Evolutionary conservation across 176 grass and related monocot genomes (phyloP).

Genomic region (Aegilops longissima): DNA sequence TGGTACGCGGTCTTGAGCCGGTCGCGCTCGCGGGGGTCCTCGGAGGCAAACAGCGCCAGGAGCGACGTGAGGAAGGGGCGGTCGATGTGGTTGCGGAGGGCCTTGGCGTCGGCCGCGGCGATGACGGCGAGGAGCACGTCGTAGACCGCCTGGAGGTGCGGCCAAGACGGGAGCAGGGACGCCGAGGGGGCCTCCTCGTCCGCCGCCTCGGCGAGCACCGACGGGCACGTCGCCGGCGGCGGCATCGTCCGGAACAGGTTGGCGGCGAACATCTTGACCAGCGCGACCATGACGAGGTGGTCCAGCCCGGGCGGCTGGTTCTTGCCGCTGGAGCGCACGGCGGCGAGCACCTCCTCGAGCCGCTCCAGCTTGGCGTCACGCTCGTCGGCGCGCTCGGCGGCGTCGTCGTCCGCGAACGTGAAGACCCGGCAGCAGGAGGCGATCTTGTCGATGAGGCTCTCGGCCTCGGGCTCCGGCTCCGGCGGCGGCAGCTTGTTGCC

Average conservation of each 20-base stretch:
- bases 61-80: constrained; percentile 57
- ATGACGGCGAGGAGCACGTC: constrained; percentile 60
- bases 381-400: constrained; percentile 14
- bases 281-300: constrained; percentile 47
- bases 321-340: constrained; percentile 26
- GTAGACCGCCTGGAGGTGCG: constrained; percentile 61
- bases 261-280: constrained; percentile 55
- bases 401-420: constrained; percentile 42
- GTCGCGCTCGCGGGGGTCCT: constrained; percentile 80
- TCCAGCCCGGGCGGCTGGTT: constrained; percentile 33
- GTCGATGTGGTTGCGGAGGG: constrained; percentile 59
- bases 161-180: constrained; percentile 54
- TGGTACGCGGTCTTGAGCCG: constrained; percentile 74
- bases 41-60: constrained; percentile 59
- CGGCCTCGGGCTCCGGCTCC: constrained; percentile 43
- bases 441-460: constrained; percentile 64
- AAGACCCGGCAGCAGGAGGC: constrained; percentile 50
- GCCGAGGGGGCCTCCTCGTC: constrained; percentile 40
- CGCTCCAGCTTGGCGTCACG: constrained; percentile 47
- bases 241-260: constrained; percentile 83
- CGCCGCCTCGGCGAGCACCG: constrained; percentile 8
- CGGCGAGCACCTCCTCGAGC: constrained; percentile 55
- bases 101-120: constrained; percentile 10
- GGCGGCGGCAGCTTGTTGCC: constrained; percentile 52
- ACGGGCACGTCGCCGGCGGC: constrained; percentile 36